These are phyloP conservation scores for Solanum arcanum DNA, from an alignment of 257 asterid species.

Conservation along the genomic window DNA sequence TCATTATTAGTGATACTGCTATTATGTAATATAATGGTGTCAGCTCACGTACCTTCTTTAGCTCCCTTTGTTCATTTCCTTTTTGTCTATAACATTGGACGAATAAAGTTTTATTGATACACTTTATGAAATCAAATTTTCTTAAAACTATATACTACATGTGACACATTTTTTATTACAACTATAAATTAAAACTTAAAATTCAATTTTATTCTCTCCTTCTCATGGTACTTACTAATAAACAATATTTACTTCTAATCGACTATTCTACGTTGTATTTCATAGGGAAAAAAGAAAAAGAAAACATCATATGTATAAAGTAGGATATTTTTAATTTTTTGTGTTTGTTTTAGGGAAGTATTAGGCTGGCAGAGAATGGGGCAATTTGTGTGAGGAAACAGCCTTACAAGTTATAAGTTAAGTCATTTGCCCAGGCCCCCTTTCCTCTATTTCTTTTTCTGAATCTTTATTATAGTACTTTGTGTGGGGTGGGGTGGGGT, in stretches of 20 bases:
- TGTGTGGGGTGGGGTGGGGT: too few relatives aligned
- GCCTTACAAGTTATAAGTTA: neutral
- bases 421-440: neutral
- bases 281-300: neutral
- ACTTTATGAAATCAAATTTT: neutral
- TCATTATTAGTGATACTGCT: neutral
- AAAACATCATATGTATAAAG: neutral
- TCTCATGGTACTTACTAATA: neutral
- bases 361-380: neutral
- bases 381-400: neutral
- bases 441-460: neutral
- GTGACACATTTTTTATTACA: neutral
- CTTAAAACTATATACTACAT: neutral
- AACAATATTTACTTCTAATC: neutral
- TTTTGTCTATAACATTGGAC: neutral
- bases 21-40: neutral
- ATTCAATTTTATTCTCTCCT: neutral
- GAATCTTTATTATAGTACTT: neutral
- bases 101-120: neutral
- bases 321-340: neutral
- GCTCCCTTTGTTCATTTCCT: neutral
- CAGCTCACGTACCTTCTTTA: neutral
- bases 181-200: neutral
- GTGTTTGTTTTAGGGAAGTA: too few relatives aligned
- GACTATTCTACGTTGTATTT: neutral